Conservation (phyloP, 2,329 filamentous ascomycete species). For the Stagonosporopsis vannaccii region DNA sequence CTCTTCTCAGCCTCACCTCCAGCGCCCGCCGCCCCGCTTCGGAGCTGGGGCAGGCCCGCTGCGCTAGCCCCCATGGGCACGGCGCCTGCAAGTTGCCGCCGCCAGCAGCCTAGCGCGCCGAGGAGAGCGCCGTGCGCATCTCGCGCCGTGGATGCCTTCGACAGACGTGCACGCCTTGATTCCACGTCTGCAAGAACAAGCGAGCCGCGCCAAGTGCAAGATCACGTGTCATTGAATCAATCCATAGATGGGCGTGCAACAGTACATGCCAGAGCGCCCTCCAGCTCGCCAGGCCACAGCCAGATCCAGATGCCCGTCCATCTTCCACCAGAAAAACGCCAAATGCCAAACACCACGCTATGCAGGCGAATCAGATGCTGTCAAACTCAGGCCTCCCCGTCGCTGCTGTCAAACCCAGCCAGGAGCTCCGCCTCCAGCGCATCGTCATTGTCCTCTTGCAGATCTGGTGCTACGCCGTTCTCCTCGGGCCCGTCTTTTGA, state of each 20-base stretch:
- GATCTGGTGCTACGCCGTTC: constrained; percentile 45
- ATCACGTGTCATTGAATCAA: not conserved
- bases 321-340: constrained; percentile 29
- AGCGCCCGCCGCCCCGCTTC: constrained; percentile 5
- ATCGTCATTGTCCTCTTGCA: constrained; percentile 64
- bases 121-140: too few species aligned
- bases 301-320: constrained; percentile 17
- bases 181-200: too few species aligned
- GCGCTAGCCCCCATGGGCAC: too few species aligned
- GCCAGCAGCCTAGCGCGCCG: too few species aligned
- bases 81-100: too few species aligned
- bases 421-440: constrained; percentile 52
- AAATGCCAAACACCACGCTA: constrained; percentile 48
- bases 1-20: constrained; percentile 3
- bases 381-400: constrained; percentile 24
- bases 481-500: constrained; percentile 51
- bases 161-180: not conserved
- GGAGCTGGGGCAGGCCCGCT: constrained; percentile 9
- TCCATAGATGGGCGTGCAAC: not conserved
- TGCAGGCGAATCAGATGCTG: constrained; percentile 36
- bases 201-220: too few species aligned
- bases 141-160: constrained; percentile 2
- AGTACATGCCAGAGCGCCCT: constrained; percentile 12
- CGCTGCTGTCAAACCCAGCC: constrained; percentile 43
- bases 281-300: constrained; percentile 14